Evolutionary conservation across 495 filamentous ascomycete genomes (phyloP).

Genomic region (Wilcoxina mikolae): DNA sequence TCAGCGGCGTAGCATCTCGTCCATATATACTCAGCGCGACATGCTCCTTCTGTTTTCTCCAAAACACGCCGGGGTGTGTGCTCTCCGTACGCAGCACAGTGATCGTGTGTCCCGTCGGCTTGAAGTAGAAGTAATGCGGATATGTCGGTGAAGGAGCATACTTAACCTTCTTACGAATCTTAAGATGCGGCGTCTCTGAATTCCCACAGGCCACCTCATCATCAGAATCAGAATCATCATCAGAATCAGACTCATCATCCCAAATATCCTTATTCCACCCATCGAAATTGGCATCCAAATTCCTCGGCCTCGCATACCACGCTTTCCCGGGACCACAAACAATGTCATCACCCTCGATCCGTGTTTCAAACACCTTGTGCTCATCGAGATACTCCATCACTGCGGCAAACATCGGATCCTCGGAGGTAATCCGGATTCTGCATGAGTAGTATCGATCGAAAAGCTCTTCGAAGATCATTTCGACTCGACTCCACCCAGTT

Average conservation of each 20-base stretch:
- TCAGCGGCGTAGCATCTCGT: conserved; percentile 10
- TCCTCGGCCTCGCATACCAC: neutral
- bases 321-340: neutral
- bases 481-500: neutral
- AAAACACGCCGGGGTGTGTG: neutral
- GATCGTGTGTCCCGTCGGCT: conserved; percentile 13
- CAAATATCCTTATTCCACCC: neutral
- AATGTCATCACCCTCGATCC: neutral
- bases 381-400: conserved; percentile 6
- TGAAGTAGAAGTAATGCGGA: conserved; percentile 13
- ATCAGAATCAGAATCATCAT: conserved; percentile 2
- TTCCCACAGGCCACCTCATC: neutral
- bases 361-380: neutral
- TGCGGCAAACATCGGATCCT: conserved; percentile 15
- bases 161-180: conserved; percentile 9
- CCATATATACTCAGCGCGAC: conserved; percentile 16
- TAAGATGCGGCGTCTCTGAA: neutral
- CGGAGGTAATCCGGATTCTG: conserved; percentile 16
- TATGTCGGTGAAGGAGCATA: conserved; percentile 10
- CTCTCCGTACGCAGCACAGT: conserved; percentile 8
- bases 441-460: conserved; percentile 18
- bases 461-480: conserved; percentile 4
- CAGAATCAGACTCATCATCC: neutral
- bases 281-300: conserved; percentile 5
- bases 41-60: conserved; percentile 2